Evolutionary conservation across 306 rosid genomes (phyloP), one percentile per base, ranked within the genome.

Genomic region (Vigna reflexopilosa): DNA sequence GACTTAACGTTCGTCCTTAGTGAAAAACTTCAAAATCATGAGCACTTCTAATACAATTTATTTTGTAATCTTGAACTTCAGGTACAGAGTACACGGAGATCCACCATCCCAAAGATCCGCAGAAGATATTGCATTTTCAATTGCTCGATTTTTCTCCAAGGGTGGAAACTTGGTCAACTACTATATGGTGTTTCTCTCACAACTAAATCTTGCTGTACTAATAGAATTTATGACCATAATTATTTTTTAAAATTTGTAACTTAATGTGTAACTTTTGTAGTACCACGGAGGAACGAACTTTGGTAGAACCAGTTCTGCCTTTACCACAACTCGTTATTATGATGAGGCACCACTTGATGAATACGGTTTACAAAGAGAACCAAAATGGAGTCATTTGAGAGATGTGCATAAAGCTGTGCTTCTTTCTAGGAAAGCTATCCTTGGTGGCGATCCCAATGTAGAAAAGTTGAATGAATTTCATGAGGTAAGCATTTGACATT

Each of bases 321-420:
- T 91, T 55, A 82, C 91, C 5, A 83, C 93, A 30, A 93, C 99
- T 59, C 84, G 91, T 20, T 96, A 96, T 63, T 96, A 96, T 38
- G 99, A 96, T 9, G 96, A 93, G 78, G 98, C 98, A 7, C 99
- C 99, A 52, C 89, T 96, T 3, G 99, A 96, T 76, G 98, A 93
- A 78, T 96, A 40, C 22, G 99, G 94, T 76, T 86, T 96, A 48
- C 83, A 71, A 6, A 91, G 89, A 79, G 94, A 91, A 38, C 99
- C 99, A 9, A 96, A 96, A 82, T 96, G 94, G 93, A 80, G 96
- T 83, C 99, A 96, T 80, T 80, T 96, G 16, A 90, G 77, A 85
- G 96, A 96, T 45, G 68, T 67, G 7, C 99, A 96, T 78, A 91
- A 49, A 88, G 87, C 99, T 66, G 2, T 96, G 38, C 85, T 73